phyloP scores from a whole-genome alignment of 148 eudicot genomes.

The Drosera capensis region DNA sequence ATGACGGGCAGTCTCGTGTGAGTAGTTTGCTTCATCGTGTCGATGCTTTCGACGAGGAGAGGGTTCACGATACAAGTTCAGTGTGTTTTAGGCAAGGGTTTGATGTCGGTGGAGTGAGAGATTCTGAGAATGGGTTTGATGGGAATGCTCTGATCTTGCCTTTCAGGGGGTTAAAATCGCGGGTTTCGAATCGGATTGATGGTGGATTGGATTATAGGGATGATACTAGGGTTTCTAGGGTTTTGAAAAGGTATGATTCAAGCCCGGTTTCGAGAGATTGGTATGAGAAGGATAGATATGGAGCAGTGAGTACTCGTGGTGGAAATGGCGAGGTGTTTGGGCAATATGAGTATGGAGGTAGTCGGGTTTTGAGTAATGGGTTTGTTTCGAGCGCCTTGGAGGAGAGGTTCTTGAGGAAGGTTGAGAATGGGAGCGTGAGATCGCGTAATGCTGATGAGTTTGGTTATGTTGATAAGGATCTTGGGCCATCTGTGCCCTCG shows the following conservation, averaged over 20 bases:
- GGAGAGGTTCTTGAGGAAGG: constrained; percentile 10
- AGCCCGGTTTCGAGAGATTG: constrained; percentile 20
- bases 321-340: constrained; percentile 3
- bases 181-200: constrained; percentile 17
- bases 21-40: constrained; percentile 58
- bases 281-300: constrained; percentile 8
- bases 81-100: constrained; percentile 47
- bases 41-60: constrained; percentile 66
- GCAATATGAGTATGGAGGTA: not conserved
- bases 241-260: constrained; percentile 19
- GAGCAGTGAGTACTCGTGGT: constrained; percentile 3
- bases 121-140: constrained; percentile 6
- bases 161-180: constrained; percentile 62
- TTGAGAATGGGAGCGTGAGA: constrained; percentile 9
- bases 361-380: constrained; percentile 11
- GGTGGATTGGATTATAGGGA: constrained; percentile 7
- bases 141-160: constrained; percentile 73
- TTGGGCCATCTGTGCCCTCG: constrained; percentile 10
- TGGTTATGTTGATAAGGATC: constrained; percentile 5
- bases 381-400: constrained; percentile 22
- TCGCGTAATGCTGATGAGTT: constrained; percentile 3
- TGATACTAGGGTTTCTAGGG: constrained; percentile 18
- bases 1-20: constrained; percentile 47
- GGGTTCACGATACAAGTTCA: constrained; percentile 65
- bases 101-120: constrained; percentile 9